A percentile compares a stretch with the other conserved stretches of the same genome.
Conservation (phyloP, 2,329 filamentous ascomycete species). For the Nigrospora sphaerica region DNA sequence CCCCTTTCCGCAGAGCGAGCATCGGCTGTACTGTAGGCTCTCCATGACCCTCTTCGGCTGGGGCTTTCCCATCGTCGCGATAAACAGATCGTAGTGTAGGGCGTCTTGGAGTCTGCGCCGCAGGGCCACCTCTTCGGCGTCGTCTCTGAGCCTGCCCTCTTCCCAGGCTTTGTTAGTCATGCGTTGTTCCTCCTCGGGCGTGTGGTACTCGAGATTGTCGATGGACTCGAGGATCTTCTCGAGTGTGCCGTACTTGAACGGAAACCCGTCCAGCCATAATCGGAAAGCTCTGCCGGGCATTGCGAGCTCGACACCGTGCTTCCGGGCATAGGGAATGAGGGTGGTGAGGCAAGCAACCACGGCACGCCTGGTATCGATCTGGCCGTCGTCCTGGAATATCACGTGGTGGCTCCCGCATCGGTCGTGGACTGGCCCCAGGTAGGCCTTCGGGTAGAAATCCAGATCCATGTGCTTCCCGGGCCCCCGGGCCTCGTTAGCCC, state of each 20-base stretch:
- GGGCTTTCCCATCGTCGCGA: constrained; percentile 8
- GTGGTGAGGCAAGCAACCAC: constrained; percentile 9
- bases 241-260: constrained; percentile 9
- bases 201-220: constrained; percentile 5
- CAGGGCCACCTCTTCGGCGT: no score
- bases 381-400: constrained; percentile 10
- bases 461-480: constrained; percentile 8
- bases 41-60: constrained; percentile 1
- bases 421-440: constrained; percentile 8
- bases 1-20: constrained; percentile 4
- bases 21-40: background rate
- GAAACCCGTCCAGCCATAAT: constrained; percentile 16
- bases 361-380: constrained; percentile 8
- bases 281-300: constrained; percentile 16
- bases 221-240: constrained; percentile 11
- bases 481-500: constrained; percentile 7
- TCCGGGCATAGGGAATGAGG: constrained; percentile 6
- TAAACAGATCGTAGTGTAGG: constrained; percentile 9
- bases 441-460: constrained; percentile 6
- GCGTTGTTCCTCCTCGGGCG: background rate
- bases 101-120: background rate
- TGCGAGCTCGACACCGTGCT: constrained; percentile 13
- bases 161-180: background rate
- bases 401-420: constrained; percentile 11
- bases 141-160: no score